These are phyloP conservation scores for Naganishia friedmannii DNA, from an alignment of 768 basidiomycete species.

Conservation along the genomic window DNA sequence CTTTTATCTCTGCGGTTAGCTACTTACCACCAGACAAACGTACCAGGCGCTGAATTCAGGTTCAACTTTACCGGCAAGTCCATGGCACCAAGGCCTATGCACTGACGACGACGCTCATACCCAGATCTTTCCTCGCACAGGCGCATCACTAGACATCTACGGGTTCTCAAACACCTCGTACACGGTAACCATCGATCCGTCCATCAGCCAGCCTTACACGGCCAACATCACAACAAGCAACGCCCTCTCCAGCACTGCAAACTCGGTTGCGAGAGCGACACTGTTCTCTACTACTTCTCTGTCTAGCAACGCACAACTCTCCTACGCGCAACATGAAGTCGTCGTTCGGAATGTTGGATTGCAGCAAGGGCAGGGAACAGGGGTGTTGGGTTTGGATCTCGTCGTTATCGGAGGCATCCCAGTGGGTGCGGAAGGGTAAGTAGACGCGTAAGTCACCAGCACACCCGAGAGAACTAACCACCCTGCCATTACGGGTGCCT, in stretches of 20 bases:
- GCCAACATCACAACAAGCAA: conserved; percentile 27
- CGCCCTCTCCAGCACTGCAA: conserved; percentile 8
- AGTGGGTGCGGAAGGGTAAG: conserved; percentile 42
- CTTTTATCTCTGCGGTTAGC: conserved; percentile 33
- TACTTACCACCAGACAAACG: conserved; percentile 48
- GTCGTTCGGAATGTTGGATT: conserved; percentile 37
- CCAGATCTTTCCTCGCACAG: conserved; percentile 29
- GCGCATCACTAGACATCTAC: conserved; percentile 41
- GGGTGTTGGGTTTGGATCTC: conserved; percentile 41
- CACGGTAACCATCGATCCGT: conserved; percentile 39
- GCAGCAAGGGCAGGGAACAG: background rate
- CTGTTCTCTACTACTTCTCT: conserved; percentile 29
- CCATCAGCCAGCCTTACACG: conserved; percentile 13
- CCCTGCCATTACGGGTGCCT: background rate
- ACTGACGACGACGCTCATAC: too few relatives aligned
- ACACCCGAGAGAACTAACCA: too few relatives aligned
- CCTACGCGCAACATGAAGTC: conserved; percentile 37
- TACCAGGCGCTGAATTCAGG: conserved; percentile 36
- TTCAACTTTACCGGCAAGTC: conserved; percentile 50
- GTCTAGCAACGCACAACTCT: conserved; percentile 36
- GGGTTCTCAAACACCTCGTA: conserved; percentile 38
- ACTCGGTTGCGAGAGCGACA: background rate
- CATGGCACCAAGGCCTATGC: too few relatives aligned
- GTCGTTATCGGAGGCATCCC: conserved; percentile 37
- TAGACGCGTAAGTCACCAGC: too few relatives aligned